Conservation (phyloP, 345 rosid species). For the Anastatica hierochuntica region DNA sequence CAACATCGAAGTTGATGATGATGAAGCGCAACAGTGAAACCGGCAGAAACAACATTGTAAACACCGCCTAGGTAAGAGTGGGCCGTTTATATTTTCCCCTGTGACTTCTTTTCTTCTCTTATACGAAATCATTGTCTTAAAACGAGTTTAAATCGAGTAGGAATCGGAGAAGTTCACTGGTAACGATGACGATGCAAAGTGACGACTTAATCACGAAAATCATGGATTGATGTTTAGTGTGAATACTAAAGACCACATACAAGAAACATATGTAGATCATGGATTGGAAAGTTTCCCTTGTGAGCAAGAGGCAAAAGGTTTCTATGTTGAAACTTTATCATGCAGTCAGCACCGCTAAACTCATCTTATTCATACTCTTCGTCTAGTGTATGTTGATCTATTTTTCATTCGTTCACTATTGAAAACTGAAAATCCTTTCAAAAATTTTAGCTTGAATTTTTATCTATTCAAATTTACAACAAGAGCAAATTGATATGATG, state of each 20-base stretch:
- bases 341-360: conserved; percentile 29
- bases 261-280: conserved; percentile 19
- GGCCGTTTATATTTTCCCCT: too few relatives aligned
- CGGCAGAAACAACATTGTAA: too few relatives aligned
- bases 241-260: too few relatives aligned
- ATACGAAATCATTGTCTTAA: too few relatives aligned
- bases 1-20: too few relatives aligned
- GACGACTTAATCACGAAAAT: too few relatives aligned
- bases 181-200: conserved; percentile 2
- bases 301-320: conserved; percentile 26
- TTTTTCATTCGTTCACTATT: conserved; percentile 4
- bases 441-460: conserved; percentile 1
- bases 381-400: conserved; percentile 39
- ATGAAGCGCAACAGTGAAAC: too few relatives aligned
- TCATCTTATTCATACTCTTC: conserved; percentile 32
- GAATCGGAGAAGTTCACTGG: too few relatives aligned
- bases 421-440: conserved; percentile 6
- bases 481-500: conserved; percentile 35
- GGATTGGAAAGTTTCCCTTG: conserved; percentile 22
- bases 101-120: too few relatives aligned
- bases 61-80: too few relatives aligned
- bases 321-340: conserved; percentile 30
- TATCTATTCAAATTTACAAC: conserved; percentile 30
- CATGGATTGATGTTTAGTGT: too few relatives aligned
- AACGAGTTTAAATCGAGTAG: too few relatives aligned